Base-by-base conservation (phyloP, 257 asterid genomes). In the Salvia splendens region DNA sequence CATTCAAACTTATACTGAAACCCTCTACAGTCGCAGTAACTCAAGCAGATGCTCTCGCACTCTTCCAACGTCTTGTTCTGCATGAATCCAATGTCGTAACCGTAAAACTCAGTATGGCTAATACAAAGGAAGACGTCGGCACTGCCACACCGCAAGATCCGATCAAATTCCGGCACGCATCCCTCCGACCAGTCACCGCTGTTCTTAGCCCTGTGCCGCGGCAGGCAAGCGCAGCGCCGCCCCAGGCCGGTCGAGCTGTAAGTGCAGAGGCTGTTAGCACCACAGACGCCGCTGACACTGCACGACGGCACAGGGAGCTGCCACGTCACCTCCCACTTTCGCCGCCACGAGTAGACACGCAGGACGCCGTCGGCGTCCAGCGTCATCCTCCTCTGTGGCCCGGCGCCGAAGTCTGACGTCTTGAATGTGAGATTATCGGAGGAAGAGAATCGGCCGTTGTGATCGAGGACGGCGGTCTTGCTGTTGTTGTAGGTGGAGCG, bases 11-110 rank as follows among this genome's bases (percentile, higher is more conserved):
- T 59, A 32, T n/a, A 59, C 8, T 59, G 64, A 14, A 59, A 59
- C 4, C 48, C 64, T 38, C 14, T 59, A 32, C 64, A 59, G 14
- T 36, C 33, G 64, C 64, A 59, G 64, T 35, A 8, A 2, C 64
- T 59, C 8, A 35, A 8, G 48, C 64, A 59, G 64, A 36, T 48
- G 48, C 48, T 36, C 48, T 59, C 4, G 48, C 64, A 59, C 8
- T 36, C 48, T 15, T 59, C 33, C 3, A 59, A 15, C 2, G 64
- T 59, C 14, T 4, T 3, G 30, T 59, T 59, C 30, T 59, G 28
- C 33, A 6, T 36, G 49, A 6, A 59, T 1, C 64, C 49, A 6
- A 59, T 36, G 2, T 59, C 64, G 15, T 59, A 36, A n/a, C 64
- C 64, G 4, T 59, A 59, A 38, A 59, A 59, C 48, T 59, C 64